Percentiles rank a stretch among this genome's conserved stretches.
Conservation (phyloP, 2,329 filamentous ascomycete species). For the Rhinocladiella mackenziei region DNA sequence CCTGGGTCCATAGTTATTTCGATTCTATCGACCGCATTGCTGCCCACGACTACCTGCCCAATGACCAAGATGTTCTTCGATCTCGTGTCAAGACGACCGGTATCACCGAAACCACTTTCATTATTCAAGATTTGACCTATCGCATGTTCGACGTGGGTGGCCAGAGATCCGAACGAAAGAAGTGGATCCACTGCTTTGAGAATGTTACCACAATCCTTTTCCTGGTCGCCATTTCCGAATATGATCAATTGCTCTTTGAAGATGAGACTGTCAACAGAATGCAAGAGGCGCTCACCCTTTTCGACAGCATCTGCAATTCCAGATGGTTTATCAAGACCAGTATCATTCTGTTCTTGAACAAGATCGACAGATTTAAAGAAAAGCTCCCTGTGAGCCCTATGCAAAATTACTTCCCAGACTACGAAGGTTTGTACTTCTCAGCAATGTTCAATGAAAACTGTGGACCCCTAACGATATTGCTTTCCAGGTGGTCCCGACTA, state of each 20-base stretch:
- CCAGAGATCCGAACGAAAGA: constrained; percentile 93
- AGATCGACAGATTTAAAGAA: constrained; percentile 72
- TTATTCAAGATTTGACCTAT: constrained; percentile 90
- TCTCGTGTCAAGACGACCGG: constrained; percentile 97
- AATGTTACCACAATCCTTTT: constrained; percentile 96
- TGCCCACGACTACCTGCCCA: constrained; percentile 86
- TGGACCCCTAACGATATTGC: too few relatives aligned
- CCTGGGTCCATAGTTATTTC: constrained; percentile 67
- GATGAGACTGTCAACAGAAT: constrained; percentile 86
- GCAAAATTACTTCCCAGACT: constrained; percentile 73
- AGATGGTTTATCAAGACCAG: constrained; percentile 69
- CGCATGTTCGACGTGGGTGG: constrained; percentile 97
- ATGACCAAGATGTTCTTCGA: constrained; percentile 89
- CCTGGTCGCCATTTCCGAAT: constrained; percentile 93
- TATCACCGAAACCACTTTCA: constrained; percentile 95
- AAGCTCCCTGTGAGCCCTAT: constrained; percentile 69
- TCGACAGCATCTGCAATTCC: constrained; percentile 70
- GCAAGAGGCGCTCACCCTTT: constrained; percentile 67
- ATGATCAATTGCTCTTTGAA: constrained; percentile 92
- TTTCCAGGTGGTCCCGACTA: constrained; percentile 81
- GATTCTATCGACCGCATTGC: constrained; percentile 90
- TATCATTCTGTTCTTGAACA: constrained; percentile 70
- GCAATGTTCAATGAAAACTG: too few relatives aligned
- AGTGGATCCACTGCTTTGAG: constrained; percentile 99
- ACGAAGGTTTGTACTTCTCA: constrained; percentile 55